Evolutionary conservation across 1,284 basidiomycete species (phyloP).

Genomic region (Melampsora larici-populina): DNA sequence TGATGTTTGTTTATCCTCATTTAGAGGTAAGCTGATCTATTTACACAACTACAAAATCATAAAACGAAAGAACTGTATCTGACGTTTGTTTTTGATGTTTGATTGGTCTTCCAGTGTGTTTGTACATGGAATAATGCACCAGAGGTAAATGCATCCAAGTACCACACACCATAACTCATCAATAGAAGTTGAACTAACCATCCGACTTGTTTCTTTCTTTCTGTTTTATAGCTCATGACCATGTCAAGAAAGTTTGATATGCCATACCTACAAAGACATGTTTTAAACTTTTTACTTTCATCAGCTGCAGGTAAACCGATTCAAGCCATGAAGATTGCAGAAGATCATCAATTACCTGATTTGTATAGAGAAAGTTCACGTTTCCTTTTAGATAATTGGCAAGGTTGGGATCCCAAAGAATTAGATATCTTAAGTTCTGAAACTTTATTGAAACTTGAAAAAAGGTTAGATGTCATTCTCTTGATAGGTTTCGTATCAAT

Average conservation of each 20-base stretch:
- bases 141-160: slow-evolving; percentile 4
- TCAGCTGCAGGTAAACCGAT: slow-evolving; percentile 85
- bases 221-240: slow-evolving; percentile 60
- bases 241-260: slow-evolving; percentile 80
- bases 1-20: slow-evolving; percentile 76
- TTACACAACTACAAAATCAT: not conserved
- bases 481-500: too few species aligned
- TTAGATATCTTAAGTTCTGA: slow-evolving; percentile 71
- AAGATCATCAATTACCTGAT: slow-evolving; percentile 56
- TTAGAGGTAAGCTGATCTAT: slow-evolving; percentile 45
- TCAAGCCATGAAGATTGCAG: slow-evolving; percentile 79
- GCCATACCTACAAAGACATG: slow-evolving; percentile 71
- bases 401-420: slow-evolving; percentile 64
- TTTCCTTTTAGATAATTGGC: slow-evolving; percentile 74
- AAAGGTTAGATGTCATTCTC: slow-evolving; percentile 61
- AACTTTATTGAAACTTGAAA: slow-evolving; percentile 80
- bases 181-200: not conserved
- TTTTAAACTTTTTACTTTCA: slow-evolving; percentile 77
- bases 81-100: not conserved
- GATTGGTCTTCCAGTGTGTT: slow-evolving; percentile 21
- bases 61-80: slow-evolving; percentile 4
- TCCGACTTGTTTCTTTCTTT: slow-evolving; percentile 59
- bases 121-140: slow-evolving; percentile 43
- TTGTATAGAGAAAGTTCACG: slow-evolving; percentile 81
- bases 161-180: not conserved